Evolutionary conservation across 2,329 filamentous ascomycete genomes (phyloP).

Genomic region (Cadophora sp.): DNA sequence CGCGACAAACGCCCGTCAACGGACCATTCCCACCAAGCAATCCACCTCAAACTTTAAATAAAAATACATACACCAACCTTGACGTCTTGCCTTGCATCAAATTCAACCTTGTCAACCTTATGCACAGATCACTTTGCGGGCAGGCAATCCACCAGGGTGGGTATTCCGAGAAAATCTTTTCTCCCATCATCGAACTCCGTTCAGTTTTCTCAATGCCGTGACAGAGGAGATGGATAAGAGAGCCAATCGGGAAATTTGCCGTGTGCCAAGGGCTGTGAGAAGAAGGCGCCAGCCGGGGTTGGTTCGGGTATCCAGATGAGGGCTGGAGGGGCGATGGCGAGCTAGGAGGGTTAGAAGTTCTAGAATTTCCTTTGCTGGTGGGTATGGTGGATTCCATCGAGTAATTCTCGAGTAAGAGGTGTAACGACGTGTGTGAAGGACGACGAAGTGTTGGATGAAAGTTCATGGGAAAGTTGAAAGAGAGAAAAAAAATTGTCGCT

Average conservation of each 20-base stretch:
- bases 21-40: neutral
- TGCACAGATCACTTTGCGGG: conserved; percentile 11
- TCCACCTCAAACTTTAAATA: neutral
- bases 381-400: conserved; percentile 35
- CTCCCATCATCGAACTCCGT: neutral
- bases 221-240: neutral
- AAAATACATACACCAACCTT: conserved; percentile 8
- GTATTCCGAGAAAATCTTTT: conserved; percentile 10
- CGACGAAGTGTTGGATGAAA: conserved; percentile 9
- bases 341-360: conserved; percentile 16
- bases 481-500: too few relatives aligned
- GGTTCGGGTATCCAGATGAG: conserved; percentile 9
- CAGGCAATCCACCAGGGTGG: neutral
- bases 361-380: conserved; percentile 2
- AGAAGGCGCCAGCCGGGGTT: conserved; percentile 1
- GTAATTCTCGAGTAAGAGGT: conserved; percentile 35
- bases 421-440: conserved; percentile 7
- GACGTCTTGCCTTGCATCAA: neutral
- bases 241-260: conserved; percentile 1
- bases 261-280: neutral
- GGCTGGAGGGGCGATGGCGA: neutral
- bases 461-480: neutral
- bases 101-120: neutral
- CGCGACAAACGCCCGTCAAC: neutral
- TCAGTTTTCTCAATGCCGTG: neutral